These are phyloP conservation scores for Saccharomycopsis sp. DNA, from an alignment of 805 yeast species.

Conservation along the genomic window DNA sequence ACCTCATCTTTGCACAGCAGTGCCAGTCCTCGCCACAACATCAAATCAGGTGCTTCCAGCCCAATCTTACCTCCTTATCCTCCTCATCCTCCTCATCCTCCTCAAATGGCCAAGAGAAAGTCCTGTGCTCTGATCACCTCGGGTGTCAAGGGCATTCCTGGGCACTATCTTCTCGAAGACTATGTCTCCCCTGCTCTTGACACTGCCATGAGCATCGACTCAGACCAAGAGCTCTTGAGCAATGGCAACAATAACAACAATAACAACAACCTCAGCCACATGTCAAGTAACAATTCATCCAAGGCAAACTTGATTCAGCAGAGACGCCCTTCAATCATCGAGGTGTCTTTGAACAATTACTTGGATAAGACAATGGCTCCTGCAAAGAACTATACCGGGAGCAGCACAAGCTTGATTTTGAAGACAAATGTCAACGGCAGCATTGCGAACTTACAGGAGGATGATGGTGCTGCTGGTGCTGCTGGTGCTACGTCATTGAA, in stretches of 20 bases:
- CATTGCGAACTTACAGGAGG: not conserved
- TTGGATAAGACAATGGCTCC: constrained; percentile 13
- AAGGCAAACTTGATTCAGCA: no score
- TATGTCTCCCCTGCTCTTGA: constrained; percentile 19
- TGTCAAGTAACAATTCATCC: no score
- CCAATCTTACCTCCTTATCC: not conserved
- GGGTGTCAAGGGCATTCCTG: constrained; percentile 15
- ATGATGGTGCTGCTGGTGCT: not conserved
- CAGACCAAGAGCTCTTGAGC: no score
- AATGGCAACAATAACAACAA: no score
- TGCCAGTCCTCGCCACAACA: constrained; percentile 7
- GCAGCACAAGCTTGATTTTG: constrained; percentile 2
- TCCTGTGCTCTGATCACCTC: constrained; percentile 8
- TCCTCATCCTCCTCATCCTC: not conserved
- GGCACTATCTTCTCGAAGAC: constrained; percentile 19
- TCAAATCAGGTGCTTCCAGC: constrained; percentile 3
- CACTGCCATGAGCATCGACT: constrained; percentile 7
- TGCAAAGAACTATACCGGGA: not conserved
- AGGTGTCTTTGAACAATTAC: constrained; percentile 15
- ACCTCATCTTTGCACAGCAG: constrained; percentile 1
- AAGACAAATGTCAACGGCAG: not conserved
- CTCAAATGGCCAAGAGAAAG: not conserved
- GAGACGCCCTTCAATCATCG: constrained; percentile 18
- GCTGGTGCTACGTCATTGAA: not conserved
- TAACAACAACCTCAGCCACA: no score